phyloP scores from a whole-genome alignment of 371 early-diverging fungal species.

The Dinochytrium kinnereticum region DNA sequence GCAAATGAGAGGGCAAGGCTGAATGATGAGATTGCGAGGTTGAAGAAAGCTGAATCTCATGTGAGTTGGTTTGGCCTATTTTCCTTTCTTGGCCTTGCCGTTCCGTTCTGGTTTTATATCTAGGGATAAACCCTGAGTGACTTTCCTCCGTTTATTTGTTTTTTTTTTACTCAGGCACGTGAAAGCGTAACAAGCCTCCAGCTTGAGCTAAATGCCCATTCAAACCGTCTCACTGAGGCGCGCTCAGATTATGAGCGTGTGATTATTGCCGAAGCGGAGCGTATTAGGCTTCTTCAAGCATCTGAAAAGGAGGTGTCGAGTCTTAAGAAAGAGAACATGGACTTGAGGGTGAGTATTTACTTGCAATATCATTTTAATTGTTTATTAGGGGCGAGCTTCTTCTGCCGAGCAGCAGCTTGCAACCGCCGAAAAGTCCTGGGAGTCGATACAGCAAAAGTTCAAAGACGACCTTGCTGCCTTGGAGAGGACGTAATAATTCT shows the following conservation, averaged over 20 bases:
- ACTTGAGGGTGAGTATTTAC: conserved; percentile 16
- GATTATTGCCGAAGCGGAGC: conserved; percentile 33
- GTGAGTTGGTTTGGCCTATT: conserved; percentile 15
- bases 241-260: conserved; percentile 33
- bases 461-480: conserved; percentile 52
- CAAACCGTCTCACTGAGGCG: conserved; percentile 42
- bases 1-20: conserved; percentile 67
- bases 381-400: conserved; percentile 27
- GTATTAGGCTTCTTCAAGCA: conserved; percentile 31
- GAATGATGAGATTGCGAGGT: conserved; percentile 55
- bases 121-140: too few species aligned
- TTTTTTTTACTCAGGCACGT: conserved; percentile 11
- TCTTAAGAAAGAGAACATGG: conserved; percentile 26
- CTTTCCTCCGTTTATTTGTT: too few species aligned
- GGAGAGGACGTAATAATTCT: conserved; percentile 54
- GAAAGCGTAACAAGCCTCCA: conserved; percentile 34
- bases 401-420: conserved; percentile 48
- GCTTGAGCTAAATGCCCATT: conserved; percentile 41
- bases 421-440: conserved; percentile 53
- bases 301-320: conserved; percentile 41
- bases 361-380: neutral
- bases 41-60: conserved; percentile 49
- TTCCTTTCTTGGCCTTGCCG: too few species aligned
- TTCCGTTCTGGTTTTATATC: neutral
- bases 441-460: conserved; percentile 49